Percentiles rank a stretch among this genome's conserved stretches.
Evolutionary conservation across 257 asterid genomes (phyloP).

Genomic region (Lycium ferocissimum): DNA sequence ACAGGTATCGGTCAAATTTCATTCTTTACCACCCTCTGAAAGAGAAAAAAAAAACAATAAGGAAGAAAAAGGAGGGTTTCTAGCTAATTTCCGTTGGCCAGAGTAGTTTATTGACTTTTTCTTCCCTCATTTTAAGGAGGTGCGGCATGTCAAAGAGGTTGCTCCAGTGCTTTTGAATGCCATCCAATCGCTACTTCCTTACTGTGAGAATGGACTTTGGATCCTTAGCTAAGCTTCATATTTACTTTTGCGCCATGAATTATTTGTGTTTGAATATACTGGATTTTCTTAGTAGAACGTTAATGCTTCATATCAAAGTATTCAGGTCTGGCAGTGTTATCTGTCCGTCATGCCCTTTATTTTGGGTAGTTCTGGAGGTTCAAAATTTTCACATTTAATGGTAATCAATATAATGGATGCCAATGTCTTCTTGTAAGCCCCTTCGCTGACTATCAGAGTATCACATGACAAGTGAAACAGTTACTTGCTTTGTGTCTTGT

Average conservation of each 20-base stretch:
- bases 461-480: slow-evolving; percentile 18
- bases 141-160: slow-evolving; percentile 85
- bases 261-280: not conserved
- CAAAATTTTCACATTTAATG: not conserved
- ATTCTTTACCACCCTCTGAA: not conserved
- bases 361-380: slow-evolving; percentile 1
- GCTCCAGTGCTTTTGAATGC: slow-evolving; percentile 85
- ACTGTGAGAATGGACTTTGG: slow-evolving; percentile 65
- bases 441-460: not conserved
- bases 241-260: slow-evolving; percentile 18
- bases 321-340: not conserved
- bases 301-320: slow-evolving; percentile 3
- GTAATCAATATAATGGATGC: slow-evolving; percentile 1
- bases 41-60: not conserved
- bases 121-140: slow-evolving; percentile 65
- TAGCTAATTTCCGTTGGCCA: not conserved
- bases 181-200: slow-evolving; percentile 74
- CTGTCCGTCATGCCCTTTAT: not conserved
- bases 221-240: slow-evolving; percentile 17
- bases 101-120: slow-evolving; percentile 9
- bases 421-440: not conserved
- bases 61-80: not conserved
- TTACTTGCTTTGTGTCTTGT: slow-evolving; percentile 23
- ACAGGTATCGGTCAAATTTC: slow-evolving; percentile 55
- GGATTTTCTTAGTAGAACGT: not conserved